Evolutionary conservation across 1,284 basidiomycete species (phyloP).

Genomic region (Heliocybe sulcata): DNA sequence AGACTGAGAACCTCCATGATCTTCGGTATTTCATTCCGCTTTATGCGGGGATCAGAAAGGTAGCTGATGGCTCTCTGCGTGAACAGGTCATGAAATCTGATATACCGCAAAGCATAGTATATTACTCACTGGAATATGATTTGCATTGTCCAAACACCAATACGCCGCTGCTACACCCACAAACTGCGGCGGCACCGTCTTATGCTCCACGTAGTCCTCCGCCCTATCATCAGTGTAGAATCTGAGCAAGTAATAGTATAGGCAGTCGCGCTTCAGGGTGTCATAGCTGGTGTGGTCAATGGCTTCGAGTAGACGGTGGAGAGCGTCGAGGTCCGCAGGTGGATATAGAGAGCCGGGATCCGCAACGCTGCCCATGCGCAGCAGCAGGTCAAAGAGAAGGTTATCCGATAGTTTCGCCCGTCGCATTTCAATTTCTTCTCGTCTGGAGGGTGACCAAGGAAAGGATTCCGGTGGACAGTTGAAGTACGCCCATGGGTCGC

Average conservation of each 20-base stretch:
- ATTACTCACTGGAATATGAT: conserved; percentile 46
- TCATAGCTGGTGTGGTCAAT: conserved; percentile 62
- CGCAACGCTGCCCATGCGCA: conserved; percentile 54
- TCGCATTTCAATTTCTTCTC: conserved; percentile 50
- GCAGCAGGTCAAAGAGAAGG: conserved; percentile 69
- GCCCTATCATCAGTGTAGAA: conserved; percentile 64
- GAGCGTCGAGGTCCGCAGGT: conserved; percentile 43
- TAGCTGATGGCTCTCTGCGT: conserved; percentile 57
- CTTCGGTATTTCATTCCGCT: conserved; percentile 68
- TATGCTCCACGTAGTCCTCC: conserved; percentile 41
- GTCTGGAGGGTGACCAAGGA: conserved; percentile 40
- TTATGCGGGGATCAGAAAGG: conserved; percentile 66
- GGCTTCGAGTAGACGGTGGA: conserved; percentile 48
- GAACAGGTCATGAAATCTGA: conserved; percentile 1
- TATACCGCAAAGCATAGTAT: conserved; percentile 3
- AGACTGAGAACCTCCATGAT: conserved; percentile 61
- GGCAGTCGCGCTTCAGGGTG: conserved; percentile 65
- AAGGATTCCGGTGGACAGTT: conserved; percentile 26
- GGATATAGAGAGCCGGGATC: conserved; percentile 58
- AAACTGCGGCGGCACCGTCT: conserved; percentile 67
- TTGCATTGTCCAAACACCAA: conserved; percentile 70
- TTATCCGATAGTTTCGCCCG: conserved; percentile 53
- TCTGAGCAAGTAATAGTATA: conserved; percentile 72
- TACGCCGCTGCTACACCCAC: conserved; percentile 68
- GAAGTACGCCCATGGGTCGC: neutral